Conservation (phyloP, 352 stramenopile genomes). For the Globisporangium solare region DNA sequence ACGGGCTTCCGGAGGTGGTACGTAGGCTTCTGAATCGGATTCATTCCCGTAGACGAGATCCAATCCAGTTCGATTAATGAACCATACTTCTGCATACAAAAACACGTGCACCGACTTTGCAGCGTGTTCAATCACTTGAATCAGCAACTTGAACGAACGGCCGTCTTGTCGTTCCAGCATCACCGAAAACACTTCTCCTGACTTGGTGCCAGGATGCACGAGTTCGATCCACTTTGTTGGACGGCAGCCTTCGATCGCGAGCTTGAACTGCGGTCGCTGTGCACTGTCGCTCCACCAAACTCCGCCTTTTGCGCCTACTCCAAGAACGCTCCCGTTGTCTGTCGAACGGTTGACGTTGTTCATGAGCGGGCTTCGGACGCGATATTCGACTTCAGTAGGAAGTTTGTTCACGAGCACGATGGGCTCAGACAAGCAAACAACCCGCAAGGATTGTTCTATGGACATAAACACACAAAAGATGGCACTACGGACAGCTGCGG, state of each 20-base stretch:
- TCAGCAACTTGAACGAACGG: slow-evolving; percentile 60
- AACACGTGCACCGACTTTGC: slow-evolving; percentile 42
- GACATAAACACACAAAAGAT: slow-evolving; percentile 67
- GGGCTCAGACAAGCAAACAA: slow-evolving; percentile 61
- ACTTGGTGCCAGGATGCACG: slow-evolving; percentile 34
- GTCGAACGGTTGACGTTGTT: slow-evolving; percentile 26
- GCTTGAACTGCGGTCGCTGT: slow-evolving; percentile 63
- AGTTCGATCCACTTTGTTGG: slow-evolving; percentile 71
- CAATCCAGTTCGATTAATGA: slow-evolving; percentile 77
- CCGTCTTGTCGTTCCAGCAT: slow-evolving; percentile 57
- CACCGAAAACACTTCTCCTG: slow-evolving; percentile 50
- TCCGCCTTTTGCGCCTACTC: slow-evolving; percentile 53
- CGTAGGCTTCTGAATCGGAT: slow-evolving; percentile 52
- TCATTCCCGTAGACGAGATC: slow-evolving; percentile 74
- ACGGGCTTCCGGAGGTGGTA: slow-evolving; percentile 43
- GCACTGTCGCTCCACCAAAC: slow-evolving; percentile 73
- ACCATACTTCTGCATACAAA: slow-evolving; percentile 68
- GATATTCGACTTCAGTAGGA: slow-evolving; percentile 54
- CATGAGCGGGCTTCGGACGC: slow-evolving; percentile 34
- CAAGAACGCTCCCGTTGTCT: slow-evolving; percentile 31
- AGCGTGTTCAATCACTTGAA: slow-evolving; percentile 49
- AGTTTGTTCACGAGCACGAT: slow-evolving; percentile 82
- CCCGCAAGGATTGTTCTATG: slow-evolving; percentile 60
- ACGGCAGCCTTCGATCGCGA: slow-evolving; percentile 60
- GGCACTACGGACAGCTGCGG: slow-evolving; percentile 23